Conservation (phyloP, 2,329 filamentous ascomycete genomes). For the Zarea fungicola region DNA sequence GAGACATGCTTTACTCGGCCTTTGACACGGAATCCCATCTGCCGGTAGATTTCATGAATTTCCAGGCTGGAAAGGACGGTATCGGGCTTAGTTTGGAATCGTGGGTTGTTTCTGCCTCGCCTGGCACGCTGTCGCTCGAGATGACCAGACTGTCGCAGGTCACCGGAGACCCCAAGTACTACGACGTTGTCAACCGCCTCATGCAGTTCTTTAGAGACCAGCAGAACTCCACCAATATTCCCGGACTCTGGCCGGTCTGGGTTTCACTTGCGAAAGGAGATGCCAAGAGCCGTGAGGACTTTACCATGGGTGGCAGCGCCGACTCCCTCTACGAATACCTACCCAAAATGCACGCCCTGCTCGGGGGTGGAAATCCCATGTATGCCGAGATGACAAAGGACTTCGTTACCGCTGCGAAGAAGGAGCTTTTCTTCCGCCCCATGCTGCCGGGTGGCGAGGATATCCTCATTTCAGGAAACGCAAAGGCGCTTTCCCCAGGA, state of each 20-base stretch:
- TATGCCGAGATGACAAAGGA: slow-evolving; percentile 50
- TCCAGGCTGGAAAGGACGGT: slow-evolving; percentile 31
- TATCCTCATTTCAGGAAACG: slow-evolving; percentile 49
- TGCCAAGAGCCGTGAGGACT: slow-evolving; percentile 24
- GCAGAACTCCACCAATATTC: slow-evolving; percentile 61
- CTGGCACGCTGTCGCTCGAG: slow-evolving; percentile 65
- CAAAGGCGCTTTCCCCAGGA: slow-evolving; percentile 21
- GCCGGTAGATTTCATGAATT: slow-evolving; percentile 49
- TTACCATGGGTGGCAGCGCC: slow-evolving; percentile 34
- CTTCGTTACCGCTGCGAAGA: slow-evolving; percentile 47
- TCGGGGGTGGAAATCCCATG: slow-evolving; percentile 47
- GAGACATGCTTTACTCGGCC: slow-evolving; percentile 57
- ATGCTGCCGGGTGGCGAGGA: slow-evolving; percentile 48
- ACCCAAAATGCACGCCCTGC: slow-evolving; percentile 45
- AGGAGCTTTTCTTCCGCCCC: slow-evolving; percentile 56
- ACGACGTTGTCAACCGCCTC: slow-evolving; percentile 63
- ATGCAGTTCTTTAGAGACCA: slow-evolving; percentile 60
- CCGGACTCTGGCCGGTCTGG: slow-evolving; percentile 67
- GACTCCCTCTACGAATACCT: slow-evolving; percentile 40
- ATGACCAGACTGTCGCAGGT: slow-evolving; percentile 69
- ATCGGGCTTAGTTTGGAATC: slow-evolving; percentile 28
- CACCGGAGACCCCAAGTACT: slow-evolving; percentile 68
- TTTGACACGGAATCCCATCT: slow-evolving; percentile 67
- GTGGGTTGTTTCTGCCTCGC: slow-evolving; percentile 38
- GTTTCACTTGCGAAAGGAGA: slow-evolving; percentile 53